A percentile compares a stretch with the other conserved stretches of the same genome.
These are phyloP conservation scores for Penicillium sp. DNA, from an alignment of 2,329 filamentous ascomycete species.

Conservation along the genomic window DNA sequence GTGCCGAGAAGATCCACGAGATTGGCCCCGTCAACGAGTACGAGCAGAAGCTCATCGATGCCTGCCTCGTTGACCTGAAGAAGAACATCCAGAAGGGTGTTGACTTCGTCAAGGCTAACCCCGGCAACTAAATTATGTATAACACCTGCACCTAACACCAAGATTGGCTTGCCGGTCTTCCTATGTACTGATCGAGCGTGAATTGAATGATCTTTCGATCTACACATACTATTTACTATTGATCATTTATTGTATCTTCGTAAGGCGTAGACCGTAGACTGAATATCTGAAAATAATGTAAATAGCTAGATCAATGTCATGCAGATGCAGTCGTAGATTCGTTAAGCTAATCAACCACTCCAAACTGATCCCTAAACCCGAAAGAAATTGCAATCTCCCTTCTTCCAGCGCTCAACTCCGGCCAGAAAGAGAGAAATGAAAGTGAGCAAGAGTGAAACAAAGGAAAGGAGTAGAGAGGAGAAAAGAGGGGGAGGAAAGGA, in stretches of 20 bases:
- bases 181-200: slow-evolving; percentile 4
- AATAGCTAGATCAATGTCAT: no score
- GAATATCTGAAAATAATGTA: no score
- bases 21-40: slow-evolving; percentile 81
- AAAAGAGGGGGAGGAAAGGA: background rate
- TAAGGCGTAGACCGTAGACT: no score
- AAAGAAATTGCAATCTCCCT: background rate
- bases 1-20: slow-evolving; percentile 90
- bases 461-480: background rate
- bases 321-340: background rate
- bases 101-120: slow-evolving; percentile 66
- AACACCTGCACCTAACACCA: slow-evolving; percentile 15
- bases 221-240: background rate
- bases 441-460: background rate
- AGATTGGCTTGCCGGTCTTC: no score
- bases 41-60: slow-evolving; percentile 90
- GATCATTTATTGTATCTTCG: background rate
- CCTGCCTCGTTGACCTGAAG: slow-evolving; percentile 69
- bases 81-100: slow-evolving; percentile 87
- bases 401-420: slow-evolving; percentile 1
- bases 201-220: slow-evolving; percentile 3
- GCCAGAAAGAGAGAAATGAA: slow-evolving; percentile 3
- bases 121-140: slow-evolving; percentile 45
- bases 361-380: background rate
- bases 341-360: background rate